phyloP scores from a whole-genome alignment of 2,329 filamentous ascomycete species.

The Aurifilum marmelostoma region DNA sequence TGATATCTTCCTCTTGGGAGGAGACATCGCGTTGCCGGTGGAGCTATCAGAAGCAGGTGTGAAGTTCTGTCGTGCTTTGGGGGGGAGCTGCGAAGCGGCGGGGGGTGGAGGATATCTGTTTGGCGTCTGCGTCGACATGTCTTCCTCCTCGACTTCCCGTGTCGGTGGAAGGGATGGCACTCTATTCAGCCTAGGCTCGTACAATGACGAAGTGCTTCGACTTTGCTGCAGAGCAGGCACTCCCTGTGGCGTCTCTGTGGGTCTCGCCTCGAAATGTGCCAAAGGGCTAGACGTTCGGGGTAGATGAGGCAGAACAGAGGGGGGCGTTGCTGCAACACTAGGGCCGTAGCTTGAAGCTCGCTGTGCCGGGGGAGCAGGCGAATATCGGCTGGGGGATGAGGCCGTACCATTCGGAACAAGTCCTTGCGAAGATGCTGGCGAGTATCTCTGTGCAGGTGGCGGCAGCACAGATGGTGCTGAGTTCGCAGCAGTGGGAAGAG shows the following conservation, averaged over 20 bases:
- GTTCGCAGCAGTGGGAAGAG: slow-evolving; percentile 41
- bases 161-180: slow-evolving; percentile 64
- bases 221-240: slow-evolving; percentile 51
- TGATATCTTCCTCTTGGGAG: slow-evolving; percentile 58
- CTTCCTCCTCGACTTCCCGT: slow-evolving; percentile 64
- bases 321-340: slow-evolving; percentile 38
- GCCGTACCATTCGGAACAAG: slow-evolving; percentile 43
- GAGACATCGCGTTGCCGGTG: slow-evolving; percentile 53
- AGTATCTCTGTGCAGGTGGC: slow-evolving; percentile 57
- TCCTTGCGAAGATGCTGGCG: slow-evolving; percentile 55
- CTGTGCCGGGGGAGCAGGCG: slow-evolving; percentile 47
- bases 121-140: slow-evolving; percentile 37
- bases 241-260: slow-evolving; percentile 40
- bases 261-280: slow-evolving; percentile 60
- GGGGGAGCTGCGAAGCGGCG: slow-evolving; percentile 31
- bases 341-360: slow-evolving; percentile 48
- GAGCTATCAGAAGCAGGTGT: slow-evolving; percentile 45
- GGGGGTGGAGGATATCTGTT: slow-evolving; percentile 33
- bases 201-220: slow-evolving; percentile 54
- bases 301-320: slow-evolving; percentile 58
- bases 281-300: slow-evolving; percentile 68
- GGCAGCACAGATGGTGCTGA: slow-evolving; percentile 35
- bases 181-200: slow-evolving; percentile 58
- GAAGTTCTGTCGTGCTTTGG: slow-evolving; percentile 50
- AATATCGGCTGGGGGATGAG: slow-evolving; percentile 56